phyloP scores from a whole-genome alignment of 257 asterid genomes.

The Gardenia jasminoides region DNA sequence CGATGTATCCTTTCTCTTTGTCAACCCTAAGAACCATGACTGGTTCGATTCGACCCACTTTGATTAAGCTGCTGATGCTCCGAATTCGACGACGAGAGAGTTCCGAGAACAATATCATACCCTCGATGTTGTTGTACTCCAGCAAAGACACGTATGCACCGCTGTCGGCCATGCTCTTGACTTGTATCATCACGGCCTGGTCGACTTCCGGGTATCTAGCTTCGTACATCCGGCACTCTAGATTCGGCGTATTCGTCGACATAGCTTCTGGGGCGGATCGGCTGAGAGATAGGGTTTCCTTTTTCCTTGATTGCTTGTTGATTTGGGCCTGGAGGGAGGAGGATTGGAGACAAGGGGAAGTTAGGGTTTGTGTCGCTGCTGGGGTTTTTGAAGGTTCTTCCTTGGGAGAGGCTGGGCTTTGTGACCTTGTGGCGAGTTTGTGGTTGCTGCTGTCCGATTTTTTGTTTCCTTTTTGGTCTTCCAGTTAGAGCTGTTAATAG shows the following conservation, averaged over 20 bases:
- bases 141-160: slow-evolving; percentile 91
- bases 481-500: too few relatives aligned
- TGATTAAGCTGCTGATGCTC: slow-evolving; percentile 86
- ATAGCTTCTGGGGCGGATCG: slow-evolving; percentile 18
- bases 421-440: too few relatives aligned
- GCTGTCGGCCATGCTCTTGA: slow-evolving; percentile 96
- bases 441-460: too few relatives aligned
- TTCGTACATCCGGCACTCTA: slow-evolving; percentile 99
- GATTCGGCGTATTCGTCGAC: slow-evolving; percentile 67
- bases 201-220: slow-evolving; percentile 95
- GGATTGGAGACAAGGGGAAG: background rate
- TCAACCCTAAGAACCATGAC: slow-evolving; percentile 98
- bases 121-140: slow-evolving; percentile 95
- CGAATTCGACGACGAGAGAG: slow-evolving; percentile 97
- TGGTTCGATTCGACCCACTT: slow-evolving; percentile 90
- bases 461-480: too few relatives aligned
- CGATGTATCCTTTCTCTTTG: slow-evolving; percentile 92
- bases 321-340: background rate
- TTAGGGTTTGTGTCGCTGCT: slow-evolving; percentile 11
- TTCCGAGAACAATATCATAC: slow-evolving; percentile 95
- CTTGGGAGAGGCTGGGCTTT: too few relatives aligned
- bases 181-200: slow-evolving; percentile 91
- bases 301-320: background rate
- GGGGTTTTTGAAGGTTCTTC: slow-evolving; percentile 3
- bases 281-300: background rate